phyloP scores from a whole-genome alignment of 2,329 filamentous ascomycete species.

The Aspergillus spinulosporus region DNA sequence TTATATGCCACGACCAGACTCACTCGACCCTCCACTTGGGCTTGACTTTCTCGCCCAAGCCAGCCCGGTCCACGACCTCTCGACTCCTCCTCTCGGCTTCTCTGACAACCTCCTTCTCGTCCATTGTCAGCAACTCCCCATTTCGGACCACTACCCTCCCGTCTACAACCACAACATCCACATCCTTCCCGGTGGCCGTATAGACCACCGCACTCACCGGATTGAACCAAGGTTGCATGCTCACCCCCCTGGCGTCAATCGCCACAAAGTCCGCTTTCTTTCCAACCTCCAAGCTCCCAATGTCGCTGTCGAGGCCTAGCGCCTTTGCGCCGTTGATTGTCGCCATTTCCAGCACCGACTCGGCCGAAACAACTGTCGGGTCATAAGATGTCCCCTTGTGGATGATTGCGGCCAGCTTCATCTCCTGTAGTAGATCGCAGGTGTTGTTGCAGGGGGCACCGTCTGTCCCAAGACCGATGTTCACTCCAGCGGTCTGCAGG shows the following conservation, averaged over 20 bases:
- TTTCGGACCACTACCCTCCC: constrained; percentile 42
- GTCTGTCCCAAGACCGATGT: constrained; percentile 54
- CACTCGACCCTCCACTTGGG: no score
- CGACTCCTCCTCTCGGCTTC: constrained; percentile 32
- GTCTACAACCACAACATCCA: constrained; percentile 48
- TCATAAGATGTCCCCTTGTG: constrained; percentile 49
- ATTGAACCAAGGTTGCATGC: constrained; percentile 43
- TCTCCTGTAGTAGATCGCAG: constrained; percentile 55
- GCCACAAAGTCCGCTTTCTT: constrained; percentile 48
- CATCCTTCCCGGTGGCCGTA: constrained; percentile 46
- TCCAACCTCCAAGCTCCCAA: constrained; percentile 43
- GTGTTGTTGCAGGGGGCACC: constrained; percentile 56
- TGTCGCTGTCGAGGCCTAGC: constrained; percentile 44
- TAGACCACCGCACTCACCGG: constrained; percentile 47
- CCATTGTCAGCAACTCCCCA: constrained; percentile 40
- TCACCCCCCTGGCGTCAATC: constrained; percentile 33
- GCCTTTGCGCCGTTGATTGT: constrained; percentile 54
- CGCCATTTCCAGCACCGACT: constrained; percentile 53
- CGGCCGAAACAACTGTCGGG: constrained; percentile 46
- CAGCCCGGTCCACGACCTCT: no score
- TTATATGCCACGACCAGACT: no score
- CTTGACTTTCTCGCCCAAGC: no score
- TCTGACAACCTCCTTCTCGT: constrained; percentile 43
- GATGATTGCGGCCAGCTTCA: constrained; percentile 53
- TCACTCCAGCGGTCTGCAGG: constrained; percentile 46